These are phyloP conservation scores for Zymoseptoria crescenta DNA, from an alignment of 2,329 filamentous ascomycete species.

Conservation along the genomic window DNA sequence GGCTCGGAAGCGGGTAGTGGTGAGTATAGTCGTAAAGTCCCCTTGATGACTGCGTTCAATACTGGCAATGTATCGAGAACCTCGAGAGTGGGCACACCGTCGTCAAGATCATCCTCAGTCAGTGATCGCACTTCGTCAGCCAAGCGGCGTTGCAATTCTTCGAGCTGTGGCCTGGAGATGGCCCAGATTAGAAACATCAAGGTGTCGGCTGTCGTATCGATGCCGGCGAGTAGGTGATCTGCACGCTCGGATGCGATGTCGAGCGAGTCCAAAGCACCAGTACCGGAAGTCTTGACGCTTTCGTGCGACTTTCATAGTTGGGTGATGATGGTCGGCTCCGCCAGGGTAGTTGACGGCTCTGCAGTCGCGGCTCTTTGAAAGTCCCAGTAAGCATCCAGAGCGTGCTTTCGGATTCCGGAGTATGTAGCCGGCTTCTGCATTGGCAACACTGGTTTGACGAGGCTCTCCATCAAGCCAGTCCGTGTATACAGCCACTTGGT, in stretches of 20 bases:
- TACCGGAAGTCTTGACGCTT: background rate
- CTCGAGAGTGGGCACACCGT: conserved; percentile 36
- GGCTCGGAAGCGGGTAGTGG: conserved; percentile 48
- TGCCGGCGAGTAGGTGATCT: conserved; percentile 47
- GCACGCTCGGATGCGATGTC: conserved; percentile 48
- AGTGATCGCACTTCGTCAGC: conserved; percentile 34
- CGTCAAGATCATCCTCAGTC: conserved; percentile 15
- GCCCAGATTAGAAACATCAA: conserved; percentile 46
- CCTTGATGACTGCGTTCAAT: conserved; percentile 67
- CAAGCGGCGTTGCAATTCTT: conserved; percentile 39
- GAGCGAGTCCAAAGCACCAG: conserved; percentile 14
- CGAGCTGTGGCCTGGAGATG: conserved; percentile 39
- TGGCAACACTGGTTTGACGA: conserved; percentile 38
- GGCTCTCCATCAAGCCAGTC: conserved; percentile 31
- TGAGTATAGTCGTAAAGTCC: conserved; percentile 57
- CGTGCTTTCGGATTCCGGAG: conserved; percentile 43
- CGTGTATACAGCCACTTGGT: conserved; percentile 45
- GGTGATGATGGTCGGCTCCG: conserved; percentile 31
- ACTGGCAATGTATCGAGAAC: conserved; percentile 40
- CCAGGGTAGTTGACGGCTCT: background rate
- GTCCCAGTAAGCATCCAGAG: conserved; percentile 24
- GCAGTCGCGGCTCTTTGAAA: background rate
- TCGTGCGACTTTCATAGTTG: conserved; percentile 29
- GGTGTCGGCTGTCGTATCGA: conserved; percentile 48
- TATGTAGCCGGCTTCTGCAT: conserved; percentile 46